These are phyloP conservation scores for Suhomyces terraborum DNA, from an alignment of 1,139 yeast species.

Conservation along the genomic window DNA sequence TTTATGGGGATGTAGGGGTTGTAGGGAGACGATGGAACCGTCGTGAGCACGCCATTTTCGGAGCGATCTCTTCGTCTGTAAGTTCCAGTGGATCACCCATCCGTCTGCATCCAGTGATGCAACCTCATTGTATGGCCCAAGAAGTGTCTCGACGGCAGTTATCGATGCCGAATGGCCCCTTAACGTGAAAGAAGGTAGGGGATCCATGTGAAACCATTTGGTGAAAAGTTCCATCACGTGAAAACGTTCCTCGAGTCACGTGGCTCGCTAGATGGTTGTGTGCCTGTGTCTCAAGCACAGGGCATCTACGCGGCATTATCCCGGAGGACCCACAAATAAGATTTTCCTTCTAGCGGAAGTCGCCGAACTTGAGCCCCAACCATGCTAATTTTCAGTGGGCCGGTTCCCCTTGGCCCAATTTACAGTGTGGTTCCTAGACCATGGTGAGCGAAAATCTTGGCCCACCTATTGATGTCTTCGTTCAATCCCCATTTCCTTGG, in stretches of 20 bases:
- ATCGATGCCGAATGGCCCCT: conserved; percentile 17
- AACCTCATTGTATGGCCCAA: conserved; percentile 16
- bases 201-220: not conserved
- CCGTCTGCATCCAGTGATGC: conserved; percentile 52
- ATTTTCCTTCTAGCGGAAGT: too few species aligned
- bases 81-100: conserved; percentile 53
- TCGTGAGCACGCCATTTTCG: conserved; percentile 54
- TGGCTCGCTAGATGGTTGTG: not conserved
- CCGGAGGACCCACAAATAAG: too few species aligned
- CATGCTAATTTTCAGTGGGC: too few species aligned
- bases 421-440: too few species aligned
- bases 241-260: not conserved
- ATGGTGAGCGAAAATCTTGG: too few species aligned
- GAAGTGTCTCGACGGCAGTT: conserved; percentile 11
- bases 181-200: conserved; percentile 15
- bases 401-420: too few species aligned
- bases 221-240: not conserved
- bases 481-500: not conserved
- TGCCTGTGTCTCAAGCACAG: too few species aligned
- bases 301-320: too few species aligned
- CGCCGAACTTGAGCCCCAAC: too few species aligned
- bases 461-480: too few species aligned
- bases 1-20: conserved; percentile 31
- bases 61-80: conserved; percentile 43
- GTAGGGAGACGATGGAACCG: conserved; percentile 45